A percentile compares a stretch with the other conserved stretches of the same genome.
Conservation (phyloP, 805 yeast species). For the Nakazawaea ernobii region DNA sequence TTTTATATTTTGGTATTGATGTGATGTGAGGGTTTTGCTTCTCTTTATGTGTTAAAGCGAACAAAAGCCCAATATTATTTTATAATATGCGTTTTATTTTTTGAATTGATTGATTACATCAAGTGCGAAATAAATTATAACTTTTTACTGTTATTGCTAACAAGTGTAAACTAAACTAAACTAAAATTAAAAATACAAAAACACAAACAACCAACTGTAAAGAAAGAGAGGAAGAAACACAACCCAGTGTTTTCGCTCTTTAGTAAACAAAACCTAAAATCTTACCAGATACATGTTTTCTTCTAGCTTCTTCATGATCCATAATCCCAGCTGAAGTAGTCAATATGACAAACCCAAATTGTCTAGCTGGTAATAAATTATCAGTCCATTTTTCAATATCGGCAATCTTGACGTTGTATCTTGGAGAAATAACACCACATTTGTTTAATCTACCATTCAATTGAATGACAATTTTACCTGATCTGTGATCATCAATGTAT, state of each 20-base stretch:
- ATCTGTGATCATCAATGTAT: constrained; percentile 99
- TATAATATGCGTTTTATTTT: no score
- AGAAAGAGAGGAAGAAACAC: no score
- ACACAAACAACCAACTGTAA: neutral
- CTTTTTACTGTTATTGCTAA: no score
- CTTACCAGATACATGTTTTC: constrained; percentile 99
- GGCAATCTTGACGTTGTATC: constrained; percentile 93
- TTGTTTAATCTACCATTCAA: constrained; percentile 98
- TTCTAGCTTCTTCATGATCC: constrained; percentile 99
- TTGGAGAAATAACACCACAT: constrained; percentile 98
- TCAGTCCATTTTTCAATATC: constrained; percentile 99
- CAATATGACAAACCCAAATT: constrained; percentile 95
- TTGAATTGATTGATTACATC: no score
- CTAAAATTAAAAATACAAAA: neutral
- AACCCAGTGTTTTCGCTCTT: no score
- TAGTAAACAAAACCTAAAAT: constrained; percentile 97
- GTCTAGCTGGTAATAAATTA: constrained; percentile 98
- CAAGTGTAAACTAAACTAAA: neutral
- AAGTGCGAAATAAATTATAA: no score
- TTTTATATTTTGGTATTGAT: no score
- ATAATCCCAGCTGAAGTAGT: constrained; percentile 99
- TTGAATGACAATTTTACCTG: constrained; percentile 96
- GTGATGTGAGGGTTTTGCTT: no score
- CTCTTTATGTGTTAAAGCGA: no score
- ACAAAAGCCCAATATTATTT: no score